Evolutionary conservation across 2,329 filamentous ascomycete species (phyloP).

Genomic region (Verticillium zaregamsianum): DNA sequence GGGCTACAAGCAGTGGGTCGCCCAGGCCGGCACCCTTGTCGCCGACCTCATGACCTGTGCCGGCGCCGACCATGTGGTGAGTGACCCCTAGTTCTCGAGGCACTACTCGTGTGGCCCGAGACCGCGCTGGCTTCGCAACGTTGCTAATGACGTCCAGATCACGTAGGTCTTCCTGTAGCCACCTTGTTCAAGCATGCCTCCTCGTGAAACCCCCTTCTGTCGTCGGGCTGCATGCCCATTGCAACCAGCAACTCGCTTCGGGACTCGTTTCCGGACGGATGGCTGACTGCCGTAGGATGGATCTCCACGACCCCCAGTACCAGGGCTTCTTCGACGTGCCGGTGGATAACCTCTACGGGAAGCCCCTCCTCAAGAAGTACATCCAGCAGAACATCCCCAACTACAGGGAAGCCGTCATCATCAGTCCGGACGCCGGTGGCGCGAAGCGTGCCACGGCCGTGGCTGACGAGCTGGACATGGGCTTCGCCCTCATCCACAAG

Average conservation of each 20-base stretch:
- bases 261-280: slow-evolving; percentile 7
- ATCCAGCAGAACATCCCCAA: slow-evolving; percentile 79
- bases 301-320: slow-evolving; percentile 93
- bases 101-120: background rate
- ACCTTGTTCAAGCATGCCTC: background rate
- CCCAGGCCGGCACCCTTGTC: slow-evolving; percentile 90
- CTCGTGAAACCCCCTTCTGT: slow-evolving; percentile 3
- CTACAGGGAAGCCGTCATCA: slow-evolving; percentile 82
- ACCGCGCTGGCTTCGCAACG: background rate
- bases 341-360: slow-evolving; percentile 93
- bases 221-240: background rate
- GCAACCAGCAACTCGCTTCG: background rate
- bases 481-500: slow-evolving; percentile 98
- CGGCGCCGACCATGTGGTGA: slow-evolving; percentile 78
- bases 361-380: slow-evolving; percentile 66
- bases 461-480: slow-evolving; percentile 87
- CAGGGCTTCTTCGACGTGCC: slow-evolving; percentile 99
- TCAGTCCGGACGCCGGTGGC: slow-evolving; percentile 93
- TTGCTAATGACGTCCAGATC: slow-evolving; percentile 3
- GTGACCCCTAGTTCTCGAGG: background rate
- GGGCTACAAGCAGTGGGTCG: slow-evolving; percentile 98
- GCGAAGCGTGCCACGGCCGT: slow-evolving; percentile 95
- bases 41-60: slow-evolving; percentile 93
- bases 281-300: slow-evolving; percentile 53
- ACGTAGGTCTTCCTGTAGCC: slow-evolving; percentile 15